Evolutionary conservation across 31 red algal genomes (phyloP).

Genomic region (Odonthalia washingtoniensis): DNA sequence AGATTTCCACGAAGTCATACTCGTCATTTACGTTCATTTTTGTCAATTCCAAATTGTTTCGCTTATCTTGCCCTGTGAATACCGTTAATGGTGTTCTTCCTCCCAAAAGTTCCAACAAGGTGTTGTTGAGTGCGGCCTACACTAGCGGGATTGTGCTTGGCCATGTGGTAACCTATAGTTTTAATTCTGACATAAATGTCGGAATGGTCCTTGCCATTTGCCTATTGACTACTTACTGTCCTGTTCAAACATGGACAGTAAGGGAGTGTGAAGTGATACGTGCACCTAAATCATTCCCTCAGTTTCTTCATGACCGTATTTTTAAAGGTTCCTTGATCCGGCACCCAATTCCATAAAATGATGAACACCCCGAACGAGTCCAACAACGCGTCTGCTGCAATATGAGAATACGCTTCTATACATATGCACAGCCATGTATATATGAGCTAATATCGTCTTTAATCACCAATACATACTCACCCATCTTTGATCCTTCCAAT

Average conservation of each 20-base stretch:
- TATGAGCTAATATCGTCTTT: too few relatives aligned
- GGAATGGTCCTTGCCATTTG: not conserved
- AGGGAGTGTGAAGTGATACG: conserved; percentile 37
- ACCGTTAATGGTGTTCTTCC: too few relatives aligned
- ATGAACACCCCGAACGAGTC: not conserved
- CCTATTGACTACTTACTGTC: conserved; percentile 8
- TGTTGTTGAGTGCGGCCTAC: too few relatives aligned
- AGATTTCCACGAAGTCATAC: too few relatives aligned
- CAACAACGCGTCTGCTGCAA: not conserved
- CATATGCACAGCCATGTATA: not conserved
- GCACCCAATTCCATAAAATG: not conserved
- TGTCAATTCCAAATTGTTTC: too few relatives aligned
- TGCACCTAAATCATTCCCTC: not conserved
- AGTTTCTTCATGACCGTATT: not conserved
- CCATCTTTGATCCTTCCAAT: too few relatives aligned
- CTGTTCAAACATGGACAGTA: conserved; percentile 31
- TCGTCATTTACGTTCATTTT: too few relatives aligned
- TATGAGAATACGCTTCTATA: not conserved
- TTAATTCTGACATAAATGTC: conserved; percentile 18
- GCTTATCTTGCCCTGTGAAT: too few relatives aligned
- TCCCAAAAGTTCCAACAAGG: too few relatives aligned
- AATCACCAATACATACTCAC: too few relatives aligned
- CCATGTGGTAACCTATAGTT: too few relatives aligned
- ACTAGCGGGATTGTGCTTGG: too few relatives aligned
- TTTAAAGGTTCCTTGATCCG: conserved; percentile 32